These are phyloP conservation scores for Penicillium hordei DNA, from an alignment of 2,329 filamentous ascomycete genomes.

Conservation along the genomic window DNA sequence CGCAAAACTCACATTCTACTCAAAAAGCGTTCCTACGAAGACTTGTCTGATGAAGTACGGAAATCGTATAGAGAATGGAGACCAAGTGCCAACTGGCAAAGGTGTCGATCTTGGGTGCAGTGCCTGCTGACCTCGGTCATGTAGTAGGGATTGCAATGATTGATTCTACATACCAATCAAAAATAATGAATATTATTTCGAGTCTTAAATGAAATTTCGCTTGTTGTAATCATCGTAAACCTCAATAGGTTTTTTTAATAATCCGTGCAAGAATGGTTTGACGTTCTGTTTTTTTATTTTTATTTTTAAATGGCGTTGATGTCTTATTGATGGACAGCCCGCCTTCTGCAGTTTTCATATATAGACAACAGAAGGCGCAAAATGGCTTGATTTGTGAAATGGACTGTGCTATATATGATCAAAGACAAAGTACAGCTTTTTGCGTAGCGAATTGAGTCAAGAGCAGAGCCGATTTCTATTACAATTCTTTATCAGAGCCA, in stretches of 20 bases:
- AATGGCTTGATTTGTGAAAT: too few species aligned
- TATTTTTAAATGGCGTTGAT: too few species aligned
- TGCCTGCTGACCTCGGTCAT: constrained; percentile 47
- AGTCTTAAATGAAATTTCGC: neutral
- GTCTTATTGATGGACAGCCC: too few species aligned
- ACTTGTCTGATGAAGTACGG: constrained; percentile 56
- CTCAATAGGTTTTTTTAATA: neutral
- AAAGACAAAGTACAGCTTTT: neutral
- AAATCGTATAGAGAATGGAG: constrained; percentile 60
- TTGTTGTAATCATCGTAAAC: neutral
- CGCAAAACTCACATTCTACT: constrained; percentile 56
- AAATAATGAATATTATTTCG: constrained; percentile 3
- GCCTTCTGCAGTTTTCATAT: too few species aligned
- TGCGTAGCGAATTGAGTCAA: neutral
- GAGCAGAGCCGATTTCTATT: constrained; percentile 1
- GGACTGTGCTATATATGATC: too few species aligned
- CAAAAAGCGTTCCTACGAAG: constrained; percentile 60
- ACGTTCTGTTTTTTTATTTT: too few species aligned
- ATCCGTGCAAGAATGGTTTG: too few species aligned
- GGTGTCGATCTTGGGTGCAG: constrained; percentile 60
- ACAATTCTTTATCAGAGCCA: constrained; percentile 6
- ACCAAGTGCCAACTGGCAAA: constrained; percentile 40
- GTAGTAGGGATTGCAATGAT: constrained; percentile 61
- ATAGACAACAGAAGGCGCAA: too few species aligned
- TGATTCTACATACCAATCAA: constrained; percentile 49